Conservation (phyloP, 192 early-diverging fungal genomes). For the Backusella parvicylindrica region DNA sequence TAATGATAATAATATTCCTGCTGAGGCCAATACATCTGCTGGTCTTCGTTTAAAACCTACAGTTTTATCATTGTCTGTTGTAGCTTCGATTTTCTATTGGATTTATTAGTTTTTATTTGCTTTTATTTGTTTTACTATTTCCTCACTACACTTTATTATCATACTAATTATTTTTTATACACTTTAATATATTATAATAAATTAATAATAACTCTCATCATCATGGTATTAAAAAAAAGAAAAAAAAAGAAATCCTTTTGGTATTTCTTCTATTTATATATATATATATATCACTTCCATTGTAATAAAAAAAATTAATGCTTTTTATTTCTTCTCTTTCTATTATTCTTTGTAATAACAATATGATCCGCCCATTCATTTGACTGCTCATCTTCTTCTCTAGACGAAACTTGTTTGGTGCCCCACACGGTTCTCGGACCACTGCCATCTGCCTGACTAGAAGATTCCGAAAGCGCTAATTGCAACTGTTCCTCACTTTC, state of each 20-base stretch:
- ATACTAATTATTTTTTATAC: too few species aligned
- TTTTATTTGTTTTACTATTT: not conserved
- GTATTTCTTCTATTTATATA: not conserved
- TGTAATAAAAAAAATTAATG: not conserved
- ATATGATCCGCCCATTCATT: slow-evolving; percentile 26
- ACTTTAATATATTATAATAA: too few species aligned
- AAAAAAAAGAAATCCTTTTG: too few species aligned
- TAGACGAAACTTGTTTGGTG: slow-evolving; percentile 1
- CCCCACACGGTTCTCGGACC: slow-evolving; percentile 25
- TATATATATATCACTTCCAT: slow-evolving; percentile 7
- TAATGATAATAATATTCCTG: too few species aligned
- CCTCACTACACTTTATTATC: too few species aligned
- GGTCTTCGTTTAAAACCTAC: not conserved
- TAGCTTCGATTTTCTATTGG: not conserved
- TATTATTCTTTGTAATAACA: slow-evolving; percentile 12
- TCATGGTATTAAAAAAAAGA: not conserved
- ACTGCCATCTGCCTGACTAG: not conserved
- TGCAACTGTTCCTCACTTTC: slow-evolving; percentile 19
- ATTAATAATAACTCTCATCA: not conserved
- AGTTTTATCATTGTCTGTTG: not conserved
- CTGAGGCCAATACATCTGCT: not conserved
- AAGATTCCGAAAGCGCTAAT: slow-evolving; percentile 8
- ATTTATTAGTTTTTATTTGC: not conserved
- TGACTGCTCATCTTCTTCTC: not conserved
- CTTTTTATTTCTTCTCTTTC: slow-evolving; percentile 19